These are phyloP conservation scores for Chalciporus sphaerocephalus DNA, from an alignment of 768 basidiomycete genomes.

Conservation along the genomic window DNA sequence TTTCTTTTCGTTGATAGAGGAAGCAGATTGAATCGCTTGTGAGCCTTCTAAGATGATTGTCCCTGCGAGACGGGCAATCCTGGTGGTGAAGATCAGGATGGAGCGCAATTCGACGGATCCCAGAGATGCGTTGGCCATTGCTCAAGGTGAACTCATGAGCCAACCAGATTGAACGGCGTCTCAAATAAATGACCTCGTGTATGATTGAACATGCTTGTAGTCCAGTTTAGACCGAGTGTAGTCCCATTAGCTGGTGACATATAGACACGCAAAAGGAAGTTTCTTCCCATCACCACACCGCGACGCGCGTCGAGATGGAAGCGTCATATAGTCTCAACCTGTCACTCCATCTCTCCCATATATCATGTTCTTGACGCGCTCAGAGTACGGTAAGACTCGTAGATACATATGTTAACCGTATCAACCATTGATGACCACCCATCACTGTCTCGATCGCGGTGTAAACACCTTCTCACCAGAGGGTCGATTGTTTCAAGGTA, in stretches of 20 bases:
- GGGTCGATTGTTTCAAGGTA: constrained; percentile 97
- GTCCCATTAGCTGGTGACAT: background rate
- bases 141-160: background rate
- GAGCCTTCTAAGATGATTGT: constrained; percentile 71
- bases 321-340: constrained; percentile 15
- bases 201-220: background rate
- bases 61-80: constrained; percentile 69
- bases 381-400: constrained; percentile 72
- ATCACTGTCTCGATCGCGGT: constrained; percentile 67
- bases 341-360: constrained; percentile 1
- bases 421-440: background rate
- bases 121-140: constrained; percentile 19
- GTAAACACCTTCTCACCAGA: constrained; percentile 99
- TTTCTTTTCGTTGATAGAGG: constrained; percentile 74
- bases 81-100: constrained; percentile 62
- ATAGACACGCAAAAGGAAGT: constrained; percentile 20
- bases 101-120: constrained; percentile 45
- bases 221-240: background rate
- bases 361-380: constrained; percentile 89
- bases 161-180: background rate
- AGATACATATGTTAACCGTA: background rate
- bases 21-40: constrained; percentile 58
- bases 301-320: constrained; percentile 37
- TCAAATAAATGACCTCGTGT: background rate
- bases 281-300: constrained; percentile 25